These are phyloP conservation scores for Tubosaeta sp. DNA, from an alignment of 768 basidiomycete species.

Conservation along the genomic window DNA sequence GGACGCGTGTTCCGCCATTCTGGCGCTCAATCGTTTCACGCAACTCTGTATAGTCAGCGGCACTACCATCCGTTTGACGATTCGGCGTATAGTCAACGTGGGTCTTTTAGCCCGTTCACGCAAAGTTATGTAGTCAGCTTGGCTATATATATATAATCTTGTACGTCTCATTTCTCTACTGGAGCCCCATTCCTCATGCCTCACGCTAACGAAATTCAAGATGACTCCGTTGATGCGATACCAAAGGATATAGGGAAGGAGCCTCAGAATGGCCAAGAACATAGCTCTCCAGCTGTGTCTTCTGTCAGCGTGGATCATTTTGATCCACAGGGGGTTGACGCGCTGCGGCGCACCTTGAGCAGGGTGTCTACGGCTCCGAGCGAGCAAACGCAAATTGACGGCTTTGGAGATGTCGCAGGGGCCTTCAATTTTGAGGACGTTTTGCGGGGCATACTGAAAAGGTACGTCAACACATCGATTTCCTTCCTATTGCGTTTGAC, in stretches of 20 bases:
- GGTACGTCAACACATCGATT: constrained; percentile 4
- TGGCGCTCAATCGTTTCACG: no score
- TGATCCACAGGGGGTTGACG: constrained; percentile 47
- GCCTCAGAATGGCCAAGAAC: not conserved
- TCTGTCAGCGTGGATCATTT: constrained; percentile 46
- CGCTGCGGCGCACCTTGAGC: constrained; percentile 16
- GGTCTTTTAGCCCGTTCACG: no score
- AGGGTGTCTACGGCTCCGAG: constrained; percentile 12
- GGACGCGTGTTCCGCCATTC: no score
- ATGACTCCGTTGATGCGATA: constrained; percentile 2
- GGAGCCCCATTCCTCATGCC: no score
- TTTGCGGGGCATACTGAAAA: constrained; percentile 20
- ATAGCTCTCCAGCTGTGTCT: constrained; percentile 14
- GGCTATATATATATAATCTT: no score
- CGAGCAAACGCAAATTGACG: no score
- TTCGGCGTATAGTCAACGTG: no score
- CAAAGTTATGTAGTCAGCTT: no score
- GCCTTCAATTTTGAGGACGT: constrained; percentile 31
- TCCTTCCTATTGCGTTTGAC: not conserved
- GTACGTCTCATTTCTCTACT: constrained; percentile 28
- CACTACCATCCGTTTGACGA: no score
- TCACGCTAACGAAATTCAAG: not conserved
- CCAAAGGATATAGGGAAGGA: constrained; percentile 7
- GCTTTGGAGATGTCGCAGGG: constrained; percentile 24
- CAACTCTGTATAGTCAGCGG: no score